phyloP scores from a whole-genome alignment of 2,329 filamentous ascomycete genomes.

The Neophaeococcomyces mojaviensis region DNA sequence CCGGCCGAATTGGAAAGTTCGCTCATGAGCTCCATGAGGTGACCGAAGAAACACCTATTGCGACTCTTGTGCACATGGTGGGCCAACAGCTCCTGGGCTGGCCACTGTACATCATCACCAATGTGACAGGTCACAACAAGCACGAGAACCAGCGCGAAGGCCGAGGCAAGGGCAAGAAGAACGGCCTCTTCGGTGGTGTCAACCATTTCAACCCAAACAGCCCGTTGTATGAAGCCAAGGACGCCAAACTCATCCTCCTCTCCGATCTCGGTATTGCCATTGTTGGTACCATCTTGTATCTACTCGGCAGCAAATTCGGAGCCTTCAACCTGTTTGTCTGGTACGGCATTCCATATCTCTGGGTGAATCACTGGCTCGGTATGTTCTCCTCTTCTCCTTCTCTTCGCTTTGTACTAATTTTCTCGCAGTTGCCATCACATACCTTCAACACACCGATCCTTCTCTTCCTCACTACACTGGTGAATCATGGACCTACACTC shows the following conservation, averaged over 20 bases:
- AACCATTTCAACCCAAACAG: constrained; percentile 91
- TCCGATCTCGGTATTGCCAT: constrained; percentile 76
- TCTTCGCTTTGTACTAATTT: constrained; percentile 13
- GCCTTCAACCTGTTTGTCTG: constrained; percentile 83
- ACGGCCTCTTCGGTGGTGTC: constrained; percentile 71
- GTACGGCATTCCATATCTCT: constrained; percentile 92
- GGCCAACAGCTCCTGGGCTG: constrained; percentile 86
- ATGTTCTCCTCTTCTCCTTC: constrained; percentile 38
- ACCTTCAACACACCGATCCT: constrained; percentile 93
- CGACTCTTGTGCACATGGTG: constrained; percentile 66
- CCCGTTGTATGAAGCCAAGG: constrained; percentile 85
- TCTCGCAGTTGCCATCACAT: constrained; percentile 85
- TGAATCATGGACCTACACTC: constrained; percentile 83
- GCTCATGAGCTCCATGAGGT: constrained; percentile 80
- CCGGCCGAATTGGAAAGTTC: constrained; percentile 63
- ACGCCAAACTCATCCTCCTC: constrained; percentile 76
- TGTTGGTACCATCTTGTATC: constrained; percentile 54
- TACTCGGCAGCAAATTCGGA: constrained; percentile 69
- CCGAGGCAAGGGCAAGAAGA: constrained; percentile 84
- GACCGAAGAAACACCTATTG: constrained; percentile 87
- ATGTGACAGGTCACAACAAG: constrained; percentile 93
- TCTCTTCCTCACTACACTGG: constrained; percentile 85
- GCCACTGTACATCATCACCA: constrained; percentile 83
- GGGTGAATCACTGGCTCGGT: constrained; percentile 99
- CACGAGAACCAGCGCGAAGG: constrained; percentile 88